These are phyloP conservation scores for Abrus pulchellus DNA, from an alignment of 306 rosid species.

Conservation along the genomic window DNA sequence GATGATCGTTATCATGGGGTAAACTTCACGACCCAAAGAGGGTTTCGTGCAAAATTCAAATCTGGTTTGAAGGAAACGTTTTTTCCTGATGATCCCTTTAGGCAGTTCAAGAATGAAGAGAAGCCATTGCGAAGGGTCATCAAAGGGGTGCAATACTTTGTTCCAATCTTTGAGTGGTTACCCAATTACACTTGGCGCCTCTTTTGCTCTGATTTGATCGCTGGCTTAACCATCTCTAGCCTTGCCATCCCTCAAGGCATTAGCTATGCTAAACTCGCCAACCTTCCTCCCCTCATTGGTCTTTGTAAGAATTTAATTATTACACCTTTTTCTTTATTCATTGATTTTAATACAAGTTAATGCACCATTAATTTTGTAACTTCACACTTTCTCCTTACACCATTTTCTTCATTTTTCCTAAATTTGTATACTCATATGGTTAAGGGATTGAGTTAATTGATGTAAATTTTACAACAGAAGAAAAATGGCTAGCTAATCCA, in stretches of 20 bases:
- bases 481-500: too few species aligned
- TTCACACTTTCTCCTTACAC: too few species aligned
- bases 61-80: constrained; percentile 66
- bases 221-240: constrained; percentile 85
- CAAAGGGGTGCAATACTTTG: constrained; percentile 63
- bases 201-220: constrained; percentile 66
- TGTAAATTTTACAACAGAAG: too few species aligned
- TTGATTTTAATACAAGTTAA: background rate
- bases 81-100: constrained; percentile 81
- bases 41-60: constrained; percentile 50
- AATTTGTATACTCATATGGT: too few species aligned
- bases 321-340: background rate
- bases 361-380: too few species aligned
- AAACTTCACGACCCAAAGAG: constrained; percentile 56
- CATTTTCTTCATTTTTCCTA: too few species aligned
- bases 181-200: constrained; percentile 57
- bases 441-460: too few species aligned
- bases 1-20: constrained; percentile 42
- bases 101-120: constrained; percentile 50
- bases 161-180: constrained; percentile 80
- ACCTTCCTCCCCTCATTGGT: constrained; percentile 78
- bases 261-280: constrained; percentile 82
- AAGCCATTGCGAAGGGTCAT: background rate
- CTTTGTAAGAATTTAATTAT: constrained; percentile 62
- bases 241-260: constrained; percentile 99